Evolutionary conservation across 768 basidiomycete genomes (phyloP).

Genomic region (Clitopilus passeckerianus): DNA sequence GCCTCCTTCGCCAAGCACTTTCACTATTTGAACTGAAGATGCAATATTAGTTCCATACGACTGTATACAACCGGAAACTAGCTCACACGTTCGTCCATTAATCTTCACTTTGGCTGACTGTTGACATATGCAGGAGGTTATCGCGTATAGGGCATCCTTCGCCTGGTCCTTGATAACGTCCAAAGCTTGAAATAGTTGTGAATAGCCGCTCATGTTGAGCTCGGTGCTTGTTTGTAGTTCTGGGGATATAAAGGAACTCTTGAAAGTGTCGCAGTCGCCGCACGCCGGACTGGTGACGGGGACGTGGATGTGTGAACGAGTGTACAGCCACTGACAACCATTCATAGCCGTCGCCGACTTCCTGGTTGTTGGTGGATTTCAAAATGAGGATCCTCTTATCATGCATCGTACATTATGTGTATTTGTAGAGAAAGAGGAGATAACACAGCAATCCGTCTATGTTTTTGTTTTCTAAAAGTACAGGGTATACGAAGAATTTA

Average conservation of each 20-base stretch:
- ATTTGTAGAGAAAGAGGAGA: too few relatives aligned
- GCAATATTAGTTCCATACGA: constrained; percentile 1
- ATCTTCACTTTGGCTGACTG: constrained; percentile 89
- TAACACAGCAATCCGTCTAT: too few relatives aligned
- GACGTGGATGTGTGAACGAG: not conserved
- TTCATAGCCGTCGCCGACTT: not conserved
- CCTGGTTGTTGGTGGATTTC: not conserved
- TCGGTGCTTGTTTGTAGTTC: not conserved
- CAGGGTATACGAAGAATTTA: not conserved
- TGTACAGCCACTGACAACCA: not conserved
- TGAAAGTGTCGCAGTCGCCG: not conserved
- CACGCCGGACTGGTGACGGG: not conserved
- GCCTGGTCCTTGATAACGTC: constrained; percentile 66
- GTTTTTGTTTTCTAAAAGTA: not conserved
- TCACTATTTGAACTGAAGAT: constrained; percentile 76
- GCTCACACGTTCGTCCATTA: constrained; percentile 89
- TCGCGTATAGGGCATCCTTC: constrained; percentile 78
- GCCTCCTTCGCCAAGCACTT: constrained; percentile 93
- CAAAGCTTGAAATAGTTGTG: constrained; percentile 39
- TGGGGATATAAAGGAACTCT: too few relatives aligned
- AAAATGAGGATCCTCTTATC: too few relatives aligned
- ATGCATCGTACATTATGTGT: too few relatives aligned
- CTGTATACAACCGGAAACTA: not conserved
- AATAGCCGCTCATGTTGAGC: constrained; percentile 17
- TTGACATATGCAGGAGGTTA: constrained; percentile 77